Conservation (phyloP, 2,329 filamentous ascomycete genomes). For the Pseudogymnoascus sp. region DNA sequence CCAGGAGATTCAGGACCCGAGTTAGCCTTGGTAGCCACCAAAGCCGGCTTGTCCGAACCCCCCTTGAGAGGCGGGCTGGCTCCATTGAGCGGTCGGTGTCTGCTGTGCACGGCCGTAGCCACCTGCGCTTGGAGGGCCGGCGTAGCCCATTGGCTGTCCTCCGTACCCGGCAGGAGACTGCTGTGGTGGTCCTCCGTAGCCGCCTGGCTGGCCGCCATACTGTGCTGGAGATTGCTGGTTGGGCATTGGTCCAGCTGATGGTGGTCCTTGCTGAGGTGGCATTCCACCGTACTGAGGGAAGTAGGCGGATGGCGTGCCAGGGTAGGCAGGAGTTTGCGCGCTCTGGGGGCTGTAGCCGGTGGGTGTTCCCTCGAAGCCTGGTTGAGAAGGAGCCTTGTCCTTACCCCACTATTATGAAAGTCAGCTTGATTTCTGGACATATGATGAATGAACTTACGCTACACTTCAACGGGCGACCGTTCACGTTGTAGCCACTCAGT, state of each 20-base stretch:
- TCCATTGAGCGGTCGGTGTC: constrained; percentile 30
- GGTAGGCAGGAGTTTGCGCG: constrained; percentile 61
- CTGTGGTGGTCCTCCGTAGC: constrained; percentile 54
- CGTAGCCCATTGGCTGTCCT: constrained; percentile 64
- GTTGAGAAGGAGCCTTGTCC: constrained; percentile 82
- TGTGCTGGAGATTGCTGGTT: constrained; percentile 33
- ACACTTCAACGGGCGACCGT: constrained; percentile 93
- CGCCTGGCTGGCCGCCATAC: constrained; percentile 58
- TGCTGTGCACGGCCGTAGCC: constrained; percentile 73
- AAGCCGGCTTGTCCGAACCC: constrained; percentile 55
- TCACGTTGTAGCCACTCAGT: constrained; percentile 95
- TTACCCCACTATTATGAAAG: constrained; percentile 76
- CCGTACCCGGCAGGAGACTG: constrained; percentile 56
- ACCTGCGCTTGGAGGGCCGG: constrained; percentile 65
- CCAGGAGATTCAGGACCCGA: not conserved
- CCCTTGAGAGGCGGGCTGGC: constrained; percentile 50
- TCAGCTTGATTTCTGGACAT: constrained; percentile 24
- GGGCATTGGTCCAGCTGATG: constrained; percentile 30
- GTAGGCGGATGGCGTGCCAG: constrained; percentile 70
- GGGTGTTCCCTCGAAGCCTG: constrained; percentile 70
- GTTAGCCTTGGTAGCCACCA: constrained; percentile 53
- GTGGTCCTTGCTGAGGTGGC: constrained; percentile 29
- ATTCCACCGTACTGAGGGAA: constrained; percentile 90
- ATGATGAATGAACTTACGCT: constrained; percentile 62
- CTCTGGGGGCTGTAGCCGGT: constrained; percentile 65